phyloP scores from a whole-genome alignment of 257 asterid species.

The Avicennia marina region DNA sequence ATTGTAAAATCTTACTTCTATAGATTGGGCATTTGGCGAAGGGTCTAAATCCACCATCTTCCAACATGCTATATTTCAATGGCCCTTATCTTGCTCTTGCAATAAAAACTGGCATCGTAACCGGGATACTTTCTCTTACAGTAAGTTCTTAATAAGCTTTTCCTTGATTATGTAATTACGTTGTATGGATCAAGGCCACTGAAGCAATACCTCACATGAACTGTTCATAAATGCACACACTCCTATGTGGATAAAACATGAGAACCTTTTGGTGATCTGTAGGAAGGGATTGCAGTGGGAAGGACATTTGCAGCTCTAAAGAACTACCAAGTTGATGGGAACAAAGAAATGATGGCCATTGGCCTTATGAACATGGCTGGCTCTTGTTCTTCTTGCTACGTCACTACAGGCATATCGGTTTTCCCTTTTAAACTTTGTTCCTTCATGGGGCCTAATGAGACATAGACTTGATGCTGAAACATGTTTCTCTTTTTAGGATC shows the following conservation, averaged over 20 bases:
- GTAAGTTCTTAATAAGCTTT: constrained; percentile 34
- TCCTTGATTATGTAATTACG: not conserved
- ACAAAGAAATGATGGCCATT: constrained; percentile 98
- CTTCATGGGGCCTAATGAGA: not conserved
- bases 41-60: constrained; percentile 87
- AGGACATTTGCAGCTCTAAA: constrained; percentile 79
- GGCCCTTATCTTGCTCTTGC: constrained; percentile 71
- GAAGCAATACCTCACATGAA: too few relatives aligned
- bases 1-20: constrained; percentile 1
- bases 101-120: constrained; percentile 73
- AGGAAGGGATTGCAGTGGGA: constrained; percentile 99
- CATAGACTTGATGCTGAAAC: not conserved
- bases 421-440: not conserved
- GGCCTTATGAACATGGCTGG: constrained; percentile 99
- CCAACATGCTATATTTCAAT: constrained; percentile 60
- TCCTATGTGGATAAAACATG: too few relatives aligned
- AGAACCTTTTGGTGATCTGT: too few relatives aligned
- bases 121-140: constrained; percentile 86
- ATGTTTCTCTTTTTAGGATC: constrained; percentile 57
- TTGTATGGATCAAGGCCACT: not conserved
- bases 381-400: constrained; percentile 87
- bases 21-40: constrained; percentile 85
- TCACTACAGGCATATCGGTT: constrained; percentile 67
- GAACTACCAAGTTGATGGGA: constrained; percentile 95
- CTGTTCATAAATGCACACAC: too few relatives aligned